Evolutionary conservation across 805 yeast genomes (phyloP).

Genomic region (Wickerhamomyces pijperi): DNA sequence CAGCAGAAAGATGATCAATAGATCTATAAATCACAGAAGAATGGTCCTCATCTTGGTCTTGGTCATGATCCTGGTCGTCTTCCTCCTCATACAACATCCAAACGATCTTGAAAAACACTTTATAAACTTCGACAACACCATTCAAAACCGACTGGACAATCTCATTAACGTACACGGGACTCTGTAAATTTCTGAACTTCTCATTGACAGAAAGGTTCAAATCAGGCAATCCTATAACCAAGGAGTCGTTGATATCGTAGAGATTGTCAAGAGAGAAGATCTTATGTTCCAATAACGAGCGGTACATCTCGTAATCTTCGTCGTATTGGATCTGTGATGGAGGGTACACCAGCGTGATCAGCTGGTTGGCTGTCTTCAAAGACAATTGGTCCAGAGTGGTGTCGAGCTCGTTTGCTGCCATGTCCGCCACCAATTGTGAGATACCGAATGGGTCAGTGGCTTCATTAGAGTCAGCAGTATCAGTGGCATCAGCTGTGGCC

Average conservation of each 20-base stretch:
- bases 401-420: slow-evolving; percentile 35
- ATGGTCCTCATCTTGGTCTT: no score
- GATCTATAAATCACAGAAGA: no score
- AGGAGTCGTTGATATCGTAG: slow-evolving; percentile 28
- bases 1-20: no score
- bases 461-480: no score
- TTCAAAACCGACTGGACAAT: slow-evolving; percentile 39
- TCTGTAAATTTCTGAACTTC: slow-evolving; percentile 45
- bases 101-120: slow-evolving; percentile 25
- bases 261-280: slow-evolving; percentile 36
- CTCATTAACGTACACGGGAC: slow-evolving; percentile 51
- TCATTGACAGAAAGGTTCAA: slow-evolving; percentile 52
- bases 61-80: slow-evolving; percentile 3
- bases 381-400: slow-evolving; percentile 40
- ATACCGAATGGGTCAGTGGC: slow-evolving; percentile 21
- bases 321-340: slow-evolving; percentile 37
- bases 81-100: slow-evolving; percentile 24
- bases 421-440: slow-evolving; percentile 22
- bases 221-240: slow-evolving; percentile 44
- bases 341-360: slow-evolving; percentile 65
- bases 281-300: slow-evolving; percentile 54
- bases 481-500: neutral
- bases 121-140: slow-evolving; percentile 32
- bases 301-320: slow-evolving; percentile 50
- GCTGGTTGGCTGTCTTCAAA: slow-evolving; percentile 46